A percentile compares a stretch with the other conserved stretches of the same genome.
Conservation (phyloP, 345 rosid genomes). For the Cardamine chenopodiifolia region DNA sequence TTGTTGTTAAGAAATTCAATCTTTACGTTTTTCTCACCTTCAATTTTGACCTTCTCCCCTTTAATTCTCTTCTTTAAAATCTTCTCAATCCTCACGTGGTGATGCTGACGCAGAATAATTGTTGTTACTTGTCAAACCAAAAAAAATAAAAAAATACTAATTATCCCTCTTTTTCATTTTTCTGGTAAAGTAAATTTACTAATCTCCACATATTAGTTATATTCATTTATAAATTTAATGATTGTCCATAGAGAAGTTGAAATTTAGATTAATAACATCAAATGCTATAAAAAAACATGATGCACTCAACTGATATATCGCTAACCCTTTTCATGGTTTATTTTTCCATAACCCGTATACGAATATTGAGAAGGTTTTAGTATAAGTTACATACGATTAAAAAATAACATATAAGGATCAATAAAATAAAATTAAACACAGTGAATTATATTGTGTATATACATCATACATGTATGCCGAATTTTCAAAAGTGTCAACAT, state of each 20-base stretch:
- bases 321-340: neutral
- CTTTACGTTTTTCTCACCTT: constrained; percentile 12
- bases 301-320: too few species aligned
- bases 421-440: too few species aligned
- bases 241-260: too few species aligned
- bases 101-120: constrained; percentile 34
- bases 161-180: too few species aligned
- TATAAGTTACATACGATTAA: too few species aligned
- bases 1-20: neutral
- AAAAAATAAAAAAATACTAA: neutral
- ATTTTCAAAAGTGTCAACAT: neutral
- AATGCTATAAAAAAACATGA: neutral
- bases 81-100: constrained; percentile 23
- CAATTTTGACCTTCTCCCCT: neutral
- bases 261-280: neutral
- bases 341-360: too few species aligned
- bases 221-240: too few species aligned
- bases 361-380: too few species aligned
- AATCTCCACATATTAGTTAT: too few species aligned
- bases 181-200: too few species aligned
- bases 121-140: neutral
- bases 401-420: neutral
- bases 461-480: neutral
- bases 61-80: neutral
- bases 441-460: neutral